These are phyloP conservation scores for Starmerella asiatica DNA, from an alignment of 805 yeast species.

Conservation along the genomic window DNA sequence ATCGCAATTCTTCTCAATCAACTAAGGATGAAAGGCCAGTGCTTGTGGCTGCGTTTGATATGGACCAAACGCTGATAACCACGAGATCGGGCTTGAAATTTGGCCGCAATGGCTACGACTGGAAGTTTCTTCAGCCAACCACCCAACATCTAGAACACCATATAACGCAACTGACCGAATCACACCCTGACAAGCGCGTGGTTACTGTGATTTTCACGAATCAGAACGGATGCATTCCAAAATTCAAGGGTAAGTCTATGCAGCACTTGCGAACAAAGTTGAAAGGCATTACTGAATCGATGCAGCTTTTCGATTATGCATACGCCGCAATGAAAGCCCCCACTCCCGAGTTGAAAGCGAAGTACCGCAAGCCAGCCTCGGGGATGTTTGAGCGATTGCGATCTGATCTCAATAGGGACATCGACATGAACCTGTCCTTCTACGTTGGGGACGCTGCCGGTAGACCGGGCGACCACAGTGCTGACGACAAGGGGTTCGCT, in stretches of 20 bases:
- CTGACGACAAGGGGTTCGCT: conserved; percentile 65
- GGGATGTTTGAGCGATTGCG: conserved; percentile 63
- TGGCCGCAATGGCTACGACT: conserved; percentile 49
- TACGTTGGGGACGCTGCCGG: conserved; percentile 99
- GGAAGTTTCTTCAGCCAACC: conserved; percentile 39
- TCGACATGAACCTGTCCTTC: conserved; percentile 37
- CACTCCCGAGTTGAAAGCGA: conserved; percentile 12
- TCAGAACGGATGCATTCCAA: conserved; percentile 54
- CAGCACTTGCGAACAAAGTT: conserved; percentile 26
- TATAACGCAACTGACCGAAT: background rate
- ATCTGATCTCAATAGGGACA: conserved; percentile 28
- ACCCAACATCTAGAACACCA: conserved; percentile 1
- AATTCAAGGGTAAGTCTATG: conserved; percentile 26
- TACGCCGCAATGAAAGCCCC: conserved; percentile 48
- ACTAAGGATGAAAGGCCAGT: background rate
- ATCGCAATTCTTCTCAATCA: background rate
- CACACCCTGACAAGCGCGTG: conserved; percentile 16
- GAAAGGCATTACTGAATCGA: conserved; percentile 5
- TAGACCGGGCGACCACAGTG: conserved; percentile 60
- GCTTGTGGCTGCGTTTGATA: conserved; percentile 61
- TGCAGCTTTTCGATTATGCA: conserved; percentile 22
- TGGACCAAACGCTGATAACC: conserved; percentile 64
- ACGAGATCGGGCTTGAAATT: conserved; percentile 53
- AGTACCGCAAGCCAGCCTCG: conserved; percentile 44
- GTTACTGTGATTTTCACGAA: conserved; percentile 66